Conservation (phyloP, 2,329 filamentous ascomycete species). For the Aspergillus quadricinctus region DNA sequence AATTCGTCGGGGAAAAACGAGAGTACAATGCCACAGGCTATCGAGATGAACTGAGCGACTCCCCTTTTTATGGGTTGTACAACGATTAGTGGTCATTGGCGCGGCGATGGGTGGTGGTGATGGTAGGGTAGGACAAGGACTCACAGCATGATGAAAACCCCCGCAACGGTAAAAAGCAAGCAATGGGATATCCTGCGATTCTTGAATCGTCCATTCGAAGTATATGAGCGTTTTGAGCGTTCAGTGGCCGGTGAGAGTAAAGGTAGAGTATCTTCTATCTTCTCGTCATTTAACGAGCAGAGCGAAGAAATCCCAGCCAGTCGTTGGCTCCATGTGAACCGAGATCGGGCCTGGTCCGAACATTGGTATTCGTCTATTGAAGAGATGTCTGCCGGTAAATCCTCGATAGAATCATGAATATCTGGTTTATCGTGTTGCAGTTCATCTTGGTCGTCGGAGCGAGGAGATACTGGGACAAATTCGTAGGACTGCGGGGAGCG, state of each 20-base stretch:
- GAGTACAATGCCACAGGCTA: slow-evolving; percentile 34
- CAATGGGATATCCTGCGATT: slow-evolving; percentile 14
- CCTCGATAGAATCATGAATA: background rate
- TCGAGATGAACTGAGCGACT: slow-evolving; percentile 37
- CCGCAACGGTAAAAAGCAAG: slow-evolving; percentile 15
- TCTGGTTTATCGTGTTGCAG: background rate
- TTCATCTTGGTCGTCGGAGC: background rate
- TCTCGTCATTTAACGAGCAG: slow-evolving; percentile 3
- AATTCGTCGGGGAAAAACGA: slow-evolving; percentile 42
- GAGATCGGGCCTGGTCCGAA: background rate
- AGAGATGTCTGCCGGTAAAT: background rate
- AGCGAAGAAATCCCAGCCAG: slow-evolving; percentile 8
- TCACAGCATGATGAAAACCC: slow-evolving; percentile 33
- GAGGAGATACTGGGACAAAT: background rate
- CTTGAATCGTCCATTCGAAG: slow-evolving; percentile 7
- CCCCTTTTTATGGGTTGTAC: slow-evolving; percentile 24
- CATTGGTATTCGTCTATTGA: background rate
- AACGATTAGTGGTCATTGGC: slow-evolving; percentile 2
- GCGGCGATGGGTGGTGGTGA: background rate
- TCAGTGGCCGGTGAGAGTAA: slow-evolving; percentile 7
- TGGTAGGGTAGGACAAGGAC: slow-evolving; percentile 2
- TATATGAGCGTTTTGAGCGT: slow-evolving; percentile 1
- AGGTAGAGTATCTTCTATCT: slow-evolving; percentile 5
- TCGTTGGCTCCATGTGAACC: slow-evolving; percentile 7
- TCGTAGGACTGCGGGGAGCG: background rate